Evolutionary conservation across 169 alveolate genomes (phyloP), one percentile per base, ranked within the genome.

Genomic region (Cryptosporidium sp.): DNA sequence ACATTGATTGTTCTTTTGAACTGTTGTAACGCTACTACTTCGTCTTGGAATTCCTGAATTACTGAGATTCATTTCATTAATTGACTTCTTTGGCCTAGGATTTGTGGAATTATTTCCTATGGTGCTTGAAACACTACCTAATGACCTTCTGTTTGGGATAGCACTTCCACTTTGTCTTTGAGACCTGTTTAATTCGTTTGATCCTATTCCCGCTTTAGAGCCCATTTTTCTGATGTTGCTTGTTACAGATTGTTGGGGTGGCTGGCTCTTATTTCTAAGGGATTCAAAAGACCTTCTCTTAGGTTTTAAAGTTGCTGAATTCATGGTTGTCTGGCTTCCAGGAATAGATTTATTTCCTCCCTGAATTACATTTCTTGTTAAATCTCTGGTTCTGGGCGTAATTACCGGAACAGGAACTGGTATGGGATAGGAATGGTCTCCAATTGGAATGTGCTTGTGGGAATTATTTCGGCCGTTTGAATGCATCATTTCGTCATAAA

Each of bases 351-450:
- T 39, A 23, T 39, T 39, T n/a, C 52, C 71, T 61, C 29, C 39
- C 16, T 59, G 73, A 59, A 80, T 26, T 21, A 80, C 21, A 41
- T 41, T 52, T 62, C 39, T 61, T 18, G 89, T 65, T 29, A 80
- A 21, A 16, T 62, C 80, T 7, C 75, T 37, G 33, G 89, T 80
- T 65, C 89, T 65, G 35, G 89, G 89, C 1, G 89, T 80, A n/a
- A 80, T 80, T 62, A 80, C 75, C 62, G 89, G 89, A 26, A 80
- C 75, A 33, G 89, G 89, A 37, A 80, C 89, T 29, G 89, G 89
- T 23, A 80, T 67, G 10, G 89, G 89, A 65, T 80, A 80, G 1
- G 89, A 80, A 23, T 80, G 89, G 45, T 80, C 89, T 0, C 89
- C 80, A 29, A 80, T 65, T 14, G 89, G 89, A 16, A 26, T 35